These are phyloP conservation scores for Aspergillus ochraceoroseus DNA, from an alignment of 2,329 filamentous ascomycete genomes.

Conservation along the genomic window DNA sequence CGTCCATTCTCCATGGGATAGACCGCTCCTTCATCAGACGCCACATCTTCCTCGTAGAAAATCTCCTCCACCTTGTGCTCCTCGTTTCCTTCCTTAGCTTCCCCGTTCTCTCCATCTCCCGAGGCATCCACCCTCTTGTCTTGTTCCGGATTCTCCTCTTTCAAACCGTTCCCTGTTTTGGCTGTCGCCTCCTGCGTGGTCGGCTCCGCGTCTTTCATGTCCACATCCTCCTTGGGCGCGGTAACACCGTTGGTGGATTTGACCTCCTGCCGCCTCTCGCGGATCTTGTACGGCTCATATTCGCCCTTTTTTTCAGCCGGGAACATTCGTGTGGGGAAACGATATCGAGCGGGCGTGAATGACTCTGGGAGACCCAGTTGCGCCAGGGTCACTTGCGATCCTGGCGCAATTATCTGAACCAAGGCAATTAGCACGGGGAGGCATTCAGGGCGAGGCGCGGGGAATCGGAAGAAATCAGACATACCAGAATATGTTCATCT, in stretches of 20 bases:
- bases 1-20: constrained; percentile 78
- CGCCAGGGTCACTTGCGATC: constrained; percentile 83
- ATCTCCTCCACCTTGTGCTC: constrained; percentile 43
- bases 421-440: constrained; percentile 7
- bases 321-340: constrained; percentile 93
- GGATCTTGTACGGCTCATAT: constrained; percentile 77
- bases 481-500: constrained; percentile 51
- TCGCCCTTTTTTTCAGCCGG: constrained; percentile 68
- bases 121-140: too few relatives aligned
- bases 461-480: constrained; percentile 14
- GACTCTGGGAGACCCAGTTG: constrained; percentile 84
- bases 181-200: constrained; percentile 20
- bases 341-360: constrained; percentile 83
- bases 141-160: too few relatives aligned
- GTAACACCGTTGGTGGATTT: constrained; percentile 27
- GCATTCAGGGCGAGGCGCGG: background rate
- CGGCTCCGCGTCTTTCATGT: constrained; percentile 44
- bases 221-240: constrained; percentile 39
- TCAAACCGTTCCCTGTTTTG: constrained; percentile 14
- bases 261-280: constrained; percentile 43
- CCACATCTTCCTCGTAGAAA: constrained; percentile 81
- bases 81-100: constrained; percentile 23
- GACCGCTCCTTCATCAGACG: constrained; percentile 81
- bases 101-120: constrained; percentile 19
- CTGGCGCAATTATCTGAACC: constrained; percentile 53